Conservation (phyloP, 2,329 filamentous ascomycete genomes). For the Scedosporium boydii region DNA sequence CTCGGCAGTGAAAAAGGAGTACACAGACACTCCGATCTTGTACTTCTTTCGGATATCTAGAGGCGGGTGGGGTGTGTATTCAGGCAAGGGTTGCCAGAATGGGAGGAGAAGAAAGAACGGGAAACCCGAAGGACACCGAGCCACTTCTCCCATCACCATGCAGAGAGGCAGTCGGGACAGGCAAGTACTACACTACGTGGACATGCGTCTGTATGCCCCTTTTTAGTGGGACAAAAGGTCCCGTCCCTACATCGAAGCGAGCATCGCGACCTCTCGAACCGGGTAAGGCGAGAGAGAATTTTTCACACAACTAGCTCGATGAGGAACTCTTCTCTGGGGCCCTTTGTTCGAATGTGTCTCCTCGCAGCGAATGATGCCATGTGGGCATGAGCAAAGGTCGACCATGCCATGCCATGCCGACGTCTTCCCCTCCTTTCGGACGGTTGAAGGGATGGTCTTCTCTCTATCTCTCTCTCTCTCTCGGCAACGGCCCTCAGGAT, state of each 20-base stretch:
- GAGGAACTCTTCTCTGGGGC: background rate
- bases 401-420: too few relatives aligned
- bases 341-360: too few relatives aligned
- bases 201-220: background rate
- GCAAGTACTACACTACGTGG: background rate
- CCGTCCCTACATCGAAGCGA: background rate
- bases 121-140: background rate
- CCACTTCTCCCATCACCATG: background rate
- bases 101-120: background rate
- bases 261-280: background rate
- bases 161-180: background rate
- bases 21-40: background rate
- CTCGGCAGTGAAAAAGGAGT: background rate
- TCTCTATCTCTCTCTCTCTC: too few relatives aligned
- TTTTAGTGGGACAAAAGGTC: slow-evolving; percentile 1
- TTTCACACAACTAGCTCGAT: background rate
- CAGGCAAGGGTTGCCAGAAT: background rate
- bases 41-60: background rate
- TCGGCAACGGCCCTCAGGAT: too few relatives aligned
- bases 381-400: too few relatives aligned
- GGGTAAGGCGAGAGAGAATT: background rate
- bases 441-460: too few relatives aligned
- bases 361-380: too few relatives aligned
- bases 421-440: too few relatives aligned
- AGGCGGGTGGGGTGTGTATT: background rate